Percentiles rank a stretch among this genome's conserved stretches.
Conservation (phyloP, 371 early-diverging fungal species). For the Rhizopus arrhizus region DNA sequence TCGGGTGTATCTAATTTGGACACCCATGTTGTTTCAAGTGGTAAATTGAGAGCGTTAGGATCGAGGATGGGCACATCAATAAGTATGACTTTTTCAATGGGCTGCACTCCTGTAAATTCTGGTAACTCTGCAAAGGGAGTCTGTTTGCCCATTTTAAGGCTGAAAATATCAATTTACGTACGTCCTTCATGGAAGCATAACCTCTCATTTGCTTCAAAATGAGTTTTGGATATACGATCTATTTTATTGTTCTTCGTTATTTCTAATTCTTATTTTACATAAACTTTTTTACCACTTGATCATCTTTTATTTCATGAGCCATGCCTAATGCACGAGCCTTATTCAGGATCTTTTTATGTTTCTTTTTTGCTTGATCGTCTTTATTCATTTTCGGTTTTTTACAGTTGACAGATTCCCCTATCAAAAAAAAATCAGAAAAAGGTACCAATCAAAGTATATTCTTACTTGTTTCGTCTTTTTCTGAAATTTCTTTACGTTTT, state of each 20-base stretch:
- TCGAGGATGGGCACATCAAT: conserved; percentile 33
- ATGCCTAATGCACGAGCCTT: conserved; percentile 26
- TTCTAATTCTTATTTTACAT: background rate
- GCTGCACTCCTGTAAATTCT: conserved; percentile 19
- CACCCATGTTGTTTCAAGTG: conserved; percentile 18
- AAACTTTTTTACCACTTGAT: conserved; percentile 15
- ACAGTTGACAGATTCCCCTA: background rate
- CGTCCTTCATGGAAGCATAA: conserved; percentile 29
- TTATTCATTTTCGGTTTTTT: conserved; percentile 1
- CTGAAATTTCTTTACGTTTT: conserved; percentile 1
- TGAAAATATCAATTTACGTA: conserved; percentile 22
- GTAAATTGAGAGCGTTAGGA: conserved; percentile 24
- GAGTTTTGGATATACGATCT: conserved; percentile 28
- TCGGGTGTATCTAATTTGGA: conserved; percentile 14
- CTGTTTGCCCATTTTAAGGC: conserved; percentile 20
- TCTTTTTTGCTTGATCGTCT: background rate
- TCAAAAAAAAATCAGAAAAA: too few relatives aligned
- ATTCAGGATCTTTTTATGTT: background rate
- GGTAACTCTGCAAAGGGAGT: conserved; percentile 22
- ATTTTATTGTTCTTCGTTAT: background rate
- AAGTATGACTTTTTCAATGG: conserved; percentile 25
- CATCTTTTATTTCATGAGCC: conserved; percentile 6
- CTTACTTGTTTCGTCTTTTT: background rate
- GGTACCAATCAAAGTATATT: too few relatives aligned
- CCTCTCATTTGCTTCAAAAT: conserved; percentile 22